Base-by-base conservation (phyloP, 2,329 filamentous ascomycete genomes). In the Trichoderma lentiforme region DNA sequence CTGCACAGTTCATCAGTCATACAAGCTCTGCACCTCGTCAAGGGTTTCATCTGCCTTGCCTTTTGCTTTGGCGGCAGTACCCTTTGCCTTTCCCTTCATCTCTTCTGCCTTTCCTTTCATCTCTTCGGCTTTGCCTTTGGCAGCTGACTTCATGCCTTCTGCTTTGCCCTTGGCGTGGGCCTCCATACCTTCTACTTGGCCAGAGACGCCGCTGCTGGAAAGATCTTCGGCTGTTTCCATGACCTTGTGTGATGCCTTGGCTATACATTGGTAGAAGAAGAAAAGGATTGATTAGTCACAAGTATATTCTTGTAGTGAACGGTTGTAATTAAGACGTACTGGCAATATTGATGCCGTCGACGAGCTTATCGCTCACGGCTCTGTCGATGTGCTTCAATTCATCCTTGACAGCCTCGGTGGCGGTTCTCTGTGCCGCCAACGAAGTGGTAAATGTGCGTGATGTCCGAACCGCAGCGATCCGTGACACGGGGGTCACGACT, bases 261-360 rank as follows among this genome's bases (percentile, higher is more conserved):
- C 83, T 85, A 62, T n/a, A 8, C 14, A 62, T 30, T 12, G 14
- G 4, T n/a, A n/a, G n/a, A n/a, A n/a, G 14, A 36, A 21, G 32
- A 39, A 14, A 39, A 14, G 3, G 18, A 24, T 69, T 18, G 12
- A 8, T 63, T 53, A 43, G 47, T 21, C 11, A 39, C 28, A 3
- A 5, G 24, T 32, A 34, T 18, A 36, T 26, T 26, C 1, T 18
- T 63, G 3, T 12, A 26, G 24, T 12, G 2, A 26, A 8, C 0
- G 26, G 14, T 18, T 4, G 28, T 18, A 30, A 11, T 30, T 6
- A 6, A 34, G 47, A 83, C 86, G 72, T 83, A 90, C 90, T 80
- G 63, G 86, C 86, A 61, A 83, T 82, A 75, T 91, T 84, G 77
- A 92, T 89, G 18, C 88, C 88, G 51, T 88, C 87, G 32, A 90